Conservation (phyloP, 2,329 filamentous ascomycete species). For the Chaetomium olivaceum region DNA sequence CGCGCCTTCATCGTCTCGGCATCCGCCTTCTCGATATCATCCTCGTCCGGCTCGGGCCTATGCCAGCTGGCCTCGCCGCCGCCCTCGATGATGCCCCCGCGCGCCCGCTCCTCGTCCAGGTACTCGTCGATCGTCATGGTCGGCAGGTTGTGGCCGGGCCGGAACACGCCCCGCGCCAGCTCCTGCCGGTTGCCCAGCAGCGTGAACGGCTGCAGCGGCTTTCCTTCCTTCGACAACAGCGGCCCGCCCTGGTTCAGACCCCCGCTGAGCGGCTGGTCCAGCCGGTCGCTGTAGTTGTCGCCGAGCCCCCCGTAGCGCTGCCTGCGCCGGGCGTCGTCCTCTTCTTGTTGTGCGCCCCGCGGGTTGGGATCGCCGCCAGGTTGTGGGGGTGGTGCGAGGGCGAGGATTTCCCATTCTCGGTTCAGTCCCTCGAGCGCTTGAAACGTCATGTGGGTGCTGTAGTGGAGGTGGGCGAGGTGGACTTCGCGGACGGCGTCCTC, state of each 20-base stretch:
- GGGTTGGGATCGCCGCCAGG: constrained; percentile 29
- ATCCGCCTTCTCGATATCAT: constrained; percentile 84
- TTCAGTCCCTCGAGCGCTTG: constrained; percentile 84
- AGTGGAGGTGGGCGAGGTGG: constrained; percentile 72
- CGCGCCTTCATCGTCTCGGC: constrained; percentile 89
- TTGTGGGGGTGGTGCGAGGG: constrained; percentile 61
- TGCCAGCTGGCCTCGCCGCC: constrained; percentile 74
- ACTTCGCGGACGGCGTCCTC: constrained; percentile 81
- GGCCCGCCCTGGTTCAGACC: constrained; percentile 60
- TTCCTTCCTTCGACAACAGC: constrained; percentile 74
- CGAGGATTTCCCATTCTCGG: constrained; percentile 80
- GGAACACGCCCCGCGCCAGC: constrained; percentile 78
- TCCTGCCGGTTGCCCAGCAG: constrained; percentile 75
- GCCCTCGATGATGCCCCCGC: constrained; percentile 88
- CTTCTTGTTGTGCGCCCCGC: constrained; percentile 24
- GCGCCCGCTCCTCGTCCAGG: constrained; percentile 80
- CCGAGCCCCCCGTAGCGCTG: constrained; percentile 26
- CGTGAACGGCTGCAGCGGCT: constrained; percentile 88
- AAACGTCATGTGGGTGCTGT: constrained; percentile 77
- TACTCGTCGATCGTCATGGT: constrained; percentile 99
- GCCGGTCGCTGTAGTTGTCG: constrained; percentile 64
- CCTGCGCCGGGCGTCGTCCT: constrained; percentile 48
- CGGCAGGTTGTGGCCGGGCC: constrained; percentile 86
- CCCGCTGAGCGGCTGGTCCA: constrained; percentile 65
- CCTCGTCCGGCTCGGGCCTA: constrained; percentile 77